Base-by-base conservation (phyloP, 768 basidiomycete species). In the Boletus speciosus region DNA sequence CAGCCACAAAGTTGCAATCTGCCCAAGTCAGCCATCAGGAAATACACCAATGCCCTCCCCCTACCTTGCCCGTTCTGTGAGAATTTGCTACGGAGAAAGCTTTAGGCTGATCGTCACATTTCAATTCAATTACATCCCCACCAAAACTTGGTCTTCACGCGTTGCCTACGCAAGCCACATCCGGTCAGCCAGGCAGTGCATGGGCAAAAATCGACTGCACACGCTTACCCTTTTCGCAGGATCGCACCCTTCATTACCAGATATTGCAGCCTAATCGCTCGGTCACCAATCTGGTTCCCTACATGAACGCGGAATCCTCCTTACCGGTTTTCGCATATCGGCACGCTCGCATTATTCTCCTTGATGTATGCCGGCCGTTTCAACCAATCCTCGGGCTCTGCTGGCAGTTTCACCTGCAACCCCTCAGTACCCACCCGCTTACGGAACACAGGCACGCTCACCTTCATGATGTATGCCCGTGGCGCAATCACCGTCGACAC, bases 171-270 rank as follows among this genome's bases (percentile, higher is more conserved):
- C 56, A 40, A 51, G 49, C 47, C 35, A 15, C 9, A 34, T 46
- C 63, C 49, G 35, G 53, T 59, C 60, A 57, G 61, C 52, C 50
- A 53, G 51, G 3, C 47, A 36, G n/a, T 42, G 51, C 64, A 54
- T 54, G 58, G 48, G 57, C 55, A 64, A 39, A 48, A 45, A 11
- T 6, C 29, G 15, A 41, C 21, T 6, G n/a, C 9, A 35, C 6
- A 11, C n/a, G 71, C 83, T 63, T 68, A 89, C 88, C 88, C 91
- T 72, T 92, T 93, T 55, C 90, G 80, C 60, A 93, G 71, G 62
- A 93, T 91, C 23, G 90, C 89, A 49, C 91, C 90, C 72, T 91
- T 93, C 57, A 84, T 83, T 50, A 93, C 90, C 42, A 94, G 78
- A 68, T 93, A 94, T 65, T 93, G 91, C 60, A 93, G 71, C 61